Conservation (phyloP, 257 asterid genomes). For the Solanum habrochaites region DNA sequence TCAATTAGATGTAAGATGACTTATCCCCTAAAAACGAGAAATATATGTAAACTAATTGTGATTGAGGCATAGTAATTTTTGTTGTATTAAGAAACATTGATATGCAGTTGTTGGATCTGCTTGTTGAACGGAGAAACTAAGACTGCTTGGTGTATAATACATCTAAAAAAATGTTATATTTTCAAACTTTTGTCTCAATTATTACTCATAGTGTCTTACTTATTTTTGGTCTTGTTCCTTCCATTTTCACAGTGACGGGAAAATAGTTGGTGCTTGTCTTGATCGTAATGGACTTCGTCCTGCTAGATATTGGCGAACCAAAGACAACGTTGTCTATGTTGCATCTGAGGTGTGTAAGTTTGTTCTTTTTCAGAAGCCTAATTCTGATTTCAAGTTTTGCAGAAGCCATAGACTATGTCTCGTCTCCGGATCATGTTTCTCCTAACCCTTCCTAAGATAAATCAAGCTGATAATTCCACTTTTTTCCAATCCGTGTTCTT, state of each 20-base stretch:
- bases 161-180: neutral
- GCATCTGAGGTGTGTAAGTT: slow-evolving; percentile 85
- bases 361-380: neutral
- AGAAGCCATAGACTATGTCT: neutral
- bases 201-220: neutral
- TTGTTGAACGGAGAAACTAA: neutral
- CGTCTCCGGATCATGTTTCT: neutral
- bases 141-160: neutral
- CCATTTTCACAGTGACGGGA: slow-evolving; percentile 70
- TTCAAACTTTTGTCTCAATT: neutral
- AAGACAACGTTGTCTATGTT: slow-evolving; percentile 88
- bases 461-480: neutral
- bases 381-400: neutral
- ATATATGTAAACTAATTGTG: neutral
- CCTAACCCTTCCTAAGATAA: neutral
- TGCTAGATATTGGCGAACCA: slow-evolving; percentile 97
- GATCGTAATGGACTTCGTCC: slow-evolving; percentile 99
- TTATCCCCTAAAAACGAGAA: neutral
- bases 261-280: slow-evolving; percentile 98
- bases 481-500: neutral
- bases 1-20: neutral
- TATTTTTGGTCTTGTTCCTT: neutral
- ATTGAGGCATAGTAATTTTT: neutral
- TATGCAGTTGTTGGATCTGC: neutral
- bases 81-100: neutral